Conservation (phyloP, 192 early-diverging fungal species). For the Kappamyces sp. region DNA sequence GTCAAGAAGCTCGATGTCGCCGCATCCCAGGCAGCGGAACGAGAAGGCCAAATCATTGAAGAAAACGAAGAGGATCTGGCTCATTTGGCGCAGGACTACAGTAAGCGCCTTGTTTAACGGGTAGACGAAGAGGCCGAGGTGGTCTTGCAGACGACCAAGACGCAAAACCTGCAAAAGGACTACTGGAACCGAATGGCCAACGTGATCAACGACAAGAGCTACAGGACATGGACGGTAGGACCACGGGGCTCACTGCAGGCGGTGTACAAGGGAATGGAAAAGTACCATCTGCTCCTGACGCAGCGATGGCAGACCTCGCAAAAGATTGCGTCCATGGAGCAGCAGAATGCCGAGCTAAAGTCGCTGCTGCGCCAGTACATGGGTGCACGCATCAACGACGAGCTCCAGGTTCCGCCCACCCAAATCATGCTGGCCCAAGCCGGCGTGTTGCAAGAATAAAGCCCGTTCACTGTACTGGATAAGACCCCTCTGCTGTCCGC, state of each 20-base stretch:
- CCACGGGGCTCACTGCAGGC: slow-evolving; percentile 22
- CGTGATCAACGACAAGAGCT: slow-evolving; percentile 43
- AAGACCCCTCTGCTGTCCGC: no score
- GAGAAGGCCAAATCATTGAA: no score
- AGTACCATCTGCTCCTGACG: slow-evolving; percentile 41
- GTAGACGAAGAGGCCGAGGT: slow-evolving; percentile 23
- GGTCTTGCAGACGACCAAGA: neutral
- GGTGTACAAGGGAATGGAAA: slow-evolving; percentile 41
- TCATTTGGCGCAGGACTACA: no score
- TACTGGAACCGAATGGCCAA: slow-evolving; percentile 48
- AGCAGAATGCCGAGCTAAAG: slow-evolving; percentile 51
- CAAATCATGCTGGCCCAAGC: slow-evolving; percentile 45
- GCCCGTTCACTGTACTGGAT: neutral
- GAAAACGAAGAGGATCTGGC: no score
- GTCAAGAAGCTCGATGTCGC: neutral
- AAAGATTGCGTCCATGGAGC: slow-evolving; percentile 36
- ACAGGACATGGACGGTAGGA: slow-evolving; percentile 45
- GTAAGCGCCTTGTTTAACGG: neutral
- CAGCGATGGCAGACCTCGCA: slow-evolving; percentile 34
- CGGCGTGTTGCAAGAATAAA: slow-evolving; percentile 15
- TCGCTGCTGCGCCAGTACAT: slow-evolving; percentile 47
- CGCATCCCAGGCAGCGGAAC: no score
- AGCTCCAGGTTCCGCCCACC: slow-evolving; percentile 47
- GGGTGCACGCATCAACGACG: slow-evolving; percentile 46
- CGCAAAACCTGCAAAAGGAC: slow-evolving; percentile 26